Conservation (phyloP, 495 filamentous ascomycete genomes). For the Neurospora sp. region DNA sequence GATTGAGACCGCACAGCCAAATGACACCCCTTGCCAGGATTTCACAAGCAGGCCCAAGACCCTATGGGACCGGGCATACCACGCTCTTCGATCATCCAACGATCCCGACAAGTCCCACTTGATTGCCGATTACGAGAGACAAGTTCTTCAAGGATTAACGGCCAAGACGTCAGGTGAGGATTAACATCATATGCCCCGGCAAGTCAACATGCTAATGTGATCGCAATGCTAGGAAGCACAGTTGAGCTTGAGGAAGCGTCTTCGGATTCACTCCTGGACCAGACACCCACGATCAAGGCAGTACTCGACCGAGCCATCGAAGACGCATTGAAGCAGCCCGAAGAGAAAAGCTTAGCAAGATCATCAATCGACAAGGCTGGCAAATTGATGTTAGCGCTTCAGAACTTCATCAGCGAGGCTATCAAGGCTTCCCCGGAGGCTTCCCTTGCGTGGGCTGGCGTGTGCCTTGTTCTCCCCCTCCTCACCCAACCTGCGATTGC, state of each 20-base stretch:
- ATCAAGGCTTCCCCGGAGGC: slow-evolving; percentile 14
- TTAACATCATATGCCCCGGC: not conserved
- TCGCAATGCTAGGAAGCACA: not conserved
- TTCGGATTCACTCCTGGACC: not conserved
- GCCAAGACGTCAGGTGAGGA: not conserved
- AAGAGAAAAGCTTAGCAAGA: not conserved
- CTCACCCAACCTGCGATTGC: slow-evolving; percentile 15
- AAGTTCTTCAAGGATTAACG: not conserved
- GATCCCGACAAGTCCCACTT: not conserved
- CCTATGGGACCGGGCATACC: not conserved
- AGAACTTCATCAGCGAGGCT: slow-evolving; percentile 12
- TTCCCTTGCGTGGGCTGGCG: slow-evolving; percentile 16
- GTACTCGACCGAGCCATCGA: not conserved
- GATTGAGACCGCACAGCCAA: not conserved
- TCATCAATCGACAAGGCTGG: slow-evolving; percentile 6
- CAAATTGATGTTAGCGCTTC: slow-evolving; percentile 1
- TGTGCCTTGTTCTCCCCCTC: slow-evolving; percentile 15
- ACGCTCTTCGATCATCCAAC: not conserved
- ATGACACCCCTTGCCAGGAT: not conserved
- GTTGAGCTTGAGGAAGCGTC: not conserved
- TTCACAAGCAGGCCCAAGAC: not conserved
- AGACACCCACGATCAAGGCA: not conserved
- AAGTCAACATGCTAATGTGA: not conserved
- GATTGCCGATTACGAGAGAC: not conserved
- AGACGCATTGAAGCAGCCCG: not conserved